Conservation (phyloP, 2,329 filamentous ascomycete species). For the Apiospora aurea region DNA sequence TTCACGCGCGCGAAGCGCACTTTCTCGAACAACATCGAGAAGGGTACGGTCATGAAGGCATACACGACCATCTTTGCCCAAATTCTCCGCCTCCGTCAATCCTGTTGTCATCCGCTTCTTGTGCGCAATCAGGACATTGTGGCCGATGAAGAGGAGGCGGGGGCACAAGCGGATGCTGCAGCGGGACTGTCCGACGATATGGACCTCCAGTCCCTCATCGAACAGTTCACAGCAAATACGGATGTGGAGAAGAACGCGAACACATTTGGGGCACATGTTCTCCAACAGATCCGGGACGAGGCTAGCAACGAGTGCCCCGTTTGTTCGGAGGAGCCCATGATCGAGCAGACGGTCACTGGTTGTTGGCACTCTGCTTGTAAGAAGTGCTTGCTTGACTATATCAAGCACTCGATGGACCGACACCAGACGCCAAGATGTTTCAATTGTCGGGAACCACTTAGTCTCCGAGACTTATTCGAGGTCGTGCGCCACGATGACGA, state of each 20-base stretch:
- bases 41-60: conserved; percentile 91
- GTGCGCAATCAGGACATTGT: conserved; percentile 86
- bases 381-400: conserved; percentile 87
- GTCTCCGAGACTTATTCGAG: conserved; percentile 86
- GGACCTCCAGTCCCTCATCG: conserved; percentile 87
- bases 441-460: conserved; percentile 86
- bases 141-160: conserved; percentile 86
- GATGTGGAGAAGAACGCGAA: conserved; percentile 70
- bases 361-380: conserved; percentile 99
- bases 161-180: conserved; percentile 76
- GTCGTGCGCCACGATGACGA: conserved; percentile 81
- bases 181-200: conserved; percentile 92
- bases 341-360: conserved; percentile 90
- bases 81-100: conserved; percentile 89
- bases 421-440: conserved; percentile 83
- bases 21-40: conserved; percentile 86
- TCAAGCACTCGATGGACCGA: conserved; percentile 83
- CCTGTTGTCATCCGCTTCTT: conserved; percentile 91
- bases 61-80: conserved; percentile 98
- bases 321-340: conserved; percentile 95
- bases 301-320: conserved; percentile 90
- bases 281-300: conserved; percentile 91
- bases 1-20: conserved; percentile 82
- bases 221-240: conserved; percentile 78
- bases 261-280: conserved; percentile 81